A percentile compares a stretch with the other conserved stretches of the same genome.
Conservation (phyloP, 1,284 basidiomycete species). For the Pascua guehoae region DNA sequence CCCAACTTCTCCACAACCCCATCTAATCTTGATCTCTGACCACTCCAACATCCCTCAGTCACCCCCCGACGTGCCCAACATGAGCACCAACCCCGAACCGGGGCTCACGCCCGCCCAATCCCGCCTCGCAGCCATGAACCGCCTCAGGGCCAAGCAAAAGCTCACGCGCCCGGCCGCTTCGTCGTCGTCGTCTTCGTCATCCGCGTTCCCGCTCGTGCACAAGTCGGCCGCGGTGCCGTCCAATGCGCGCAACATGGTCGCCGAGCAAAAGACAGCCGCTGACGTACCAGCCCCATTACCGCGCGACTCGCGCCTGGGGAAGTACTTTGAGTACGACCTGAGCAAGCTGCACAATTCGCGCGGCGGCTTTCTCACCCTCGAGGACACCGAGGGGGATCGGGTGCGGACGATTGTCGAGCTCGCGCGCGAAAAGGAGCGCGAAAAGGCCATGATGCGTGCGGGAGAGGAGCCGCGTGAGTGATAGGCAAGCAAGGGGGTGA, state of each 20-base stretch:
- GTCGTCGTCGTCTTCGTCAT: neutral
- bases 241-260: slow-evolving; percentile 40
- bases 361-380: slow-evolving; percentile 70
- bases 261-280: slow-evolving; percentile 25
- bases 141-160: slow-evolving; percentile 45
- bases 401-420: slow-evolving; percentile 65
- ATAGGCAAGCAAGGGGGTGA: too few species aligned
- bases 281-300: slow-evolving; percentile 23
- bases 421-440: slow-evolving; percentile 61
- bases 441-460: slow-evolving; percentile 67
- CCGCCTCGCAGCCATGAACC: slow-evolving; percentile 46
- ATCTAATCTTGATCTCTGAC: neutral
- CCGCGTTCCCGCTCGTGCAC: slow-evolving; percentile 25
- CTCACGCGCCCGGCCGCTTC: slow-evolving; percentile 15
- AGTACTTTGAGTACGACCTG: slow-evolving; percentile 94
- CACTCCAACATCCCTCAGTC: neutral
- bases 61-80: slow-evolving; percentile 7
- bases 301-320: slow-evolving; percentile 51
- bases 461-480: slow-evolving; percentile 62
- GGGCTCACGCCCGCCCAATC: slow-evolving; percentile 38
- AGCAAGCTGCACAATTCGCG: slow-evolving; percentile 90
- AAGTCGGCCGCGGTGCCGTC: slow-evolving; percentile 29
- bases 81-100: too few species aligned
- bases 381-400: slow-evolving; percentile 56
- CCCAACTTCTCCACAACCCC: neutral